A percentile compares a stretch with the other conserved stretches of the same genome.
phyloP scores from a whole-genome alignment of 2,329 filamentous ascomycete species.

The Alternaria longipes region DNA sequence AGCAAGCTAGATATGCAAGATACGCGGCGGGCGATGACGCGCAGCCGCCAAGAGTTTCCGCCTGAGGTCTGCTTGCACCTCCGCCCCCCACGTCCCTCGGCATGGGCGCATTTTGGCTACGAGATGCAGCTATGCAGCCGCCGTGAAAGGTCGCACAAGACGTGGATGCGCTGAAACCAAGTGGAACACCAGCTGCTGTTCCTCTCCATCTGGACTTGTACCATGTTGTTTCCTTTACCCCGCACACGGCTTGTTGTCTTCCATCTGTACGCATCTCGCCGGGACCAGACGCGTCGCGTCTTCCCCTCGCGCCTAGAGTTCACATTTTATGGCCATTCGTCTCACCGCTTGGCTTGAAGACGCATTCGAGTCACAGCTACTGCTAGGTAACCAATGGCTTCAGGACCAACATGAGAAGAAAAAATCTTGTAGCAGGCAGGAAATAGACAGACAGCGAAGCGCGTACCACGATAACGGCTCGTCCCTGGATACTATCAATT shows the following conservation, averaged over 20 bases:
- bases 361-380: slow-evolving; percentile 30
- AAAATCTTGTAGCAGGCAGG: slow-evolving; percentile 7
- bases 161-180: background rate
- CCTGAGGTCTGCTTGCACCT: background rate
- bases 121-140: background rate
- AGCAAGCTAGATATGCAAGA: slow-evolving; percentile 2
- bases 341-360: slow-evolving; percentile 36
- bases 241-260: background rate
- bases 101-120: background rate
- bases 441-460: slow-evolving; percentile 29
- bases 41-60: slow-evolving; percentile 16
- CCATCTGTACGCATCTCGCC: background rate
- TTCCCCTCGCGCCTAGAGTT: slow-evolving; percentile 4
- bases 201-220: background rate
- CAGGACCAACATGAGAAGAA: slow-evolving; percentile 22
- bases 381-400: slow-evolving; percentile 36
- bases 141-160: slow-evolving; percentile 8
- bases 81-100: slow-evolving; percentile 3
- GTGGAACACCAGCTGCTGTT: background rate
- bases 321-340: slow-evolving; percentile 25
- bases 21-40: slow-evolving; percentile 21
- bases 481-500: slow-evolving; percentile 39
- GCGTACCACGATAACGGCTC: slow-evolving; percentile 49
- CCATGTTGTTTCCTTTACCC: background rate
- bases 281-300: slow-evolving; percentile 25